Evolutionary conservation across 129 eudicot genomes (phyloP), one percentile per base, ranked within the genome.

Genomic region (Ambrosia trifida): DNA sequence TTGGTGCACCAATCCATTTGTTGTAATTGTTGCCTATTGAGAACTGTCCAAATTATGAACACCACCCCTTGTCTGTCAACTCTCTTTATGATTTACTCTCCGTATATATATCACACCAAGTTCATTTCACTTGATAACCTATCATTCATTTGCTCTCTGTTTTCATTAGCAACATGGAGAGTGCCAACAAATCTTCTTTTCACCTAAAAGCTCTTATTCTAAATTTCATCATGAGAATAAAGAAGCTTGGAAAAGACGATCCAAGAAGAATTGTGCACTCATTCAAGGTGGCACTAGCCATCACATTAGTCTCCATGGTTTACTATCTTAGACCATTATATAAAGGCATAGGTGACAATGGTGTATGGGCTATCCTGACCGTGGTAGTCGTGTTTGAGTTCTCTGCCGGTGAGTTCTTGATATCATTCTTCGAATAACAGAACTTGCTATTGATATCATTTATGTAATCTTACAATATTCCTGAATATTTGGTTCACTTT

Each of bases 361-460:
- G 89, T 60, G 87, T 87, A 83, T 93, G 95, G 95, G 98, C 96
- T 43, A 79, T 93, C 18, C 68, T 89, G 78, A 89, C 98, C 7
- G 96, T 89, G 0, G 91, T 93, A 1, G 89, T 93, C 2, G 96
- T 93, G 56, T 93, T 93, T 14, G 98, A 93, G 58, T 89, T 79
- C 73, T 83, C 95, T 0, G 98, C 91, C 36, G 95, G 96, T 86
- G 77, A 72, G 93, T 76, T 66, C 45, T 14, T 79, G 28, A 38
- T 50, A 31, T 32, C 24, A 8, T 44, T 49, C 20, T 45, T 54
- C 6, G 28, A 4, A 30, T 49, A 28, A 8, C 4, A 33, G 19
- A 72, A 47, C n/a, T 11, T 4, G 17, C 1, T 1, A 30, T 4
- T 14, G n/a, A 28, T 59, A 2, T 41, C 33, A 41, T 59, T 9